Conservation (phyloP, 148 eudicot species). For the Cornus florida region DNA sequence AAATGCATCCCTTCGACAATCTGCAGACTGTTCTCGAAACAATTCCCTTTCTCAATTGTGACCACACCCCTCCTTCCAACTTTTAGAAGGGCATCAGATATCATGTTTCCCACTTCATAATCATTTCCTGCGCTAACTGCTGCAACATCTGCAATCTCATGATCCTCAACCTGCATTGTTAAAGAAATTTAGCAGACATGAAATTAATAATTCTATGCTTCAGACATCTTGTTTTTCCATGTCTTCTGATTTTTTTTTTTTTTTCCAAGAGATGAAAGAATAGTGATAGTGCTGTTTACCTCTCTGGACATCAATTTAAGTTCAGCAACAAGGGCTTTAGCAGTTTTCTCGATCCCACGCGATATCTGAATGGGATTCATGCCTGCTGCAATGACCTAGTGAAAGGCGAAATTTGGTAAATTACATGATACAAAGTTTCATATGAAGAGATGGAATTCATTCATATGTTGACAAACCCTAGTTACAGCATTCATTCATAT, state of each 20-base stretch:
- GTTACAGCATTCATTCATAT: constrained; percentile 25
- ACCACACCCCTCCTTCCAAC: constrained; percentile 72
- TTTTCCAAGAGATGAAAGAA: neutral
- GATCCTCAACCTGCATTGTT: constrained; percentile 69
- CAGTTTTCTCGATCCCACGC: constrained; percentile 83
- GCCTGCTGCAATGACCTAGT: constrained; percentile 90
- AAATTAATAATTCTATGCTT: neutral
- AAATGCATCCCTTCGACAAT: constrained; percentile 91
- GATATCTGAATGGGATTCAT: constrained; percentile 77
- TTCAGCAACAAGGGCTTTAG: constrained; percentile 69
- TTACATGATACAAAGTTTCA: constrained; percentile 20
- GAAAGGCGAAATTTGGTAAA: constrained; percentile 32
- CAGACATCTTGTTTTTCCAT: neutral
- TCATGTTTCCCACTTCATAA: constrained; percentile 77
- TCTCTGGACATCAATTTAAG: constrained; percentile 81
- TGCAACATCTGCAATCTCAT: constrained; percentile 75
- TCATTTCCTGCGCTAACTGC: constrained; percentile 92
- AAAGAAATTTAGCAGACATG: neutral
- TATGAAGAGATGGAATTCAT: neutral
- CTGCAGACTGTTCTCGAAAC: constrained; percentile 49
- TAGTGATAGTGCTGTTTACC: constrained; percentile 30
- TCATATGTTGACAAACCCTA: neutral
- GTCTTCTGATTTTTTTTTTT: neutral
- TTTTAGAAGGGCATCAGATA: constrained; percentile 52
- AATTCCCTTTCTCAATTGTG: constrained; percentile 63